These are phyloP conservation scores for Verticillium zaregamsianum DNA, from an alignment of 2,329 filamentous ascomycete species.

Conservation along the genomic window DNA sequence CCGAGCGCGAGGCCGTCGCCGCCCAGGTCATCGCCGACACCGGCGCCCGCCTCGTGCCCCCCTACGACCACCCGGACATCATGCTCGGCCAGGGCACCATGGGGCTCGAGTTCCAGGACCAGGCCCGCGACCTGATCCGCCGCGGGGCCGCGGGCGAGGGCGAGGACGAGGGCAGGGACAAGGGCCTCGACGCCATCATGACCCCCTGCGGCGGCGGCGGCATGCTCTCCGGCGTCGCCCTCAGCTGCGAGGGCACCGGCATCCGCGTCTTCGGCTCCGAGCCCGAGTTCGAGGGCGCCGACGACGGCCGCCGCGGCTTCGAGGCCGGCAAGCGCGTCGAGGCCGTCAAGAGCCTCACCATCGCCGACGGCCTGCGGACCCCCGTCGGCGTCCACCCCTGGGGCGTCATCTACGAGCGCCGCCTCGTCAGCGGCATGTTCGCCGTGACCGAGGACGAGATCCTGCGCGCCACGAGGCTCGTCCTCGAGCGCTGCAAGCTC, in stretches of 20 bases:
- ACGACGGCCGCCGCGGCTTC: conserved; percentile 74
- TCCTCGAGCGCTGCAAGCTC: conserved; percentile 84
- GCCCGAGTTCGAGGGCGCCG: conserved; percentile 75
- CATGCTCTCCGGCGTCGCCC: conserved; percentile 77
- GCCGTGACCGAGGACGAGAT: conserved; percentile 82
- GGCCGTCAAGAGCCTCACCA: conserved; percentile 69
- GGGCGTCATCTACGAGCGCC: conserved; percentile 66
- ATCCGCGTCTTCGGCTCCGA: conserved; percentile 83
- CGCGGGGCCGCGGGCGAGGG: not conserved
- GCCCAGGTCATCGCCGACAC: conserved; percentile 65
- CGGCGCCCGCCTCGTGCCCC: conserved; percentile 75
- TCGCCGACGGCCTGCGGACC: conserved; percentile 85
- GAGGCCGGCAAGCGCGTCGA: conserved; percentile 59
- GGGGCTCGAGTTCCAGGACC: conserved; percentile 74
- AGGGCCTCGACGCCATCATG: conserved; percentile 65
- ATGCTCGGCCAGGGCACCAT: conserved; percentile 91
- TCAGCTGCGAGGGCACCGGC: conserved; percentile 67
- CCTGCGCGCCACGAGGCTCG: conserved; percentile 66
- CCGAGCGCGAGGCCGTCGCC: conserved; percentile 77
- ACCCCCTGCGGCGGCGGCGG: conserved; percentile 86
- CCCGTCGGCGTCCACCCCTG: conserved; percentile 75
- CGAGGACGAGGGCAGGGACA: conserved; percentile 10
- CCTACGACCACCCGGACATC: conserved; percentile 90
- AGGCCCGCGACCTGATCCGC: conserved; percentile 55
- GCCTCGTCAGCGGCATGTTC: conserved; percentile 67